Evolutionary conservation across 1,284 basidiomycete species (phyloP).

Genomic region (Leccinum proliferum): DNA sequence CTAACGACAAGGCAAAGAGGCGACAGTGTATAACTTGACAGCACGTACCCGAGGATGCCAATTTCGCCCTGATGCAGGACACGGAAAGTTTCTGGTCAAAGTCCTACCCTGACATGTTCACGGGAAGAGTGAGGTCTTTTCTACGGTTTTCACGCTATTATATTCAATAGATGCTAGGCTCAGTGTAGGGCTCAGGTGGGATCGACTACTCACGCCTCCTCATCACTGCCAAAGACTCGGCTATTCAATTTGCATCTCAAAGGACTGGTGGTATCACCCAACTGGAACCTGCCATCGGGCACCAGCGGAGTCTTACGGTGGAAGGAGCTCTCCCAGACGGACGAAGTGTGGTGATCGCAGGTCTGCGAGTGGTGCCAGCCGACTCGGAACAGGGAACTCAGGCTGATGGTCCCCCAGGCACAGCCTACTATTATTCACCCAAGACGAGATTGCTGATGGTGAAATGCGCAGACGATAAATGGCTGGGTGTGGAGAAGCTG

Average conservation of each 20-base stretch:
- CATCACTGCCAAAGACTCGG: constrained; percentile 35
- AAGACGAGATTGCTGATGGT: constrained; percentile 16
- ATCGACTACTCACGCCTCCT: constrained; percentile 33
- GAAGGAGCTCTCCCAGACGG: constrained; percentile 38
- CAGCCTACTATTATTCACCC: constrained; percentile 16
- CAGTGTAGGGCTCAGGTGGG: constrained; percentile 40
- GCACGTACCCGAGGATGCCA: constrained; percentile 28
- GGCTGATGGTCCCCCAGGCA: constrained; percentile 5
- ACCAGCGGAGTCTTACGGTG: constrained; percentile 34
- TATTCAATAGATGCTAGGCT: constrained; percentile 32
- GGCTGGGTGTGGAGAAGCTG: constrained; percentile 21
- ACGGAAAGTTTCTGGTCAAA: constrained; percentile 56
- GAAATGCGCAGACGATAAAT: constrained; percentile 20
- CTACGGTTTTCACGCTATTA: constrained; percentile 15
- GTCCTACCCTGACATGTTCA: constrained; percentile 62
- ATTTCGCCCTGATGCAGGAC: constrained; percentile 57
- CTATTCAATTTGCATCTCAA: constrained; percentile 53
- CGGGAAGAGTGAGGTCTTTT: constrained; percentile 32
- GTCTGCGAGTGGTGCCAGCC: constrained; percentile 11
- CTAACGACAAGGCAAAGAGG: constrained; percentile 42
- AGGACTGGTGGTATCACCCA: constrained; percentile 50
- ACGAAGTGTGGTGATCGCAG: constrained; percentile 30
- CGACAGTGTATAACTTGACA: constrained; percentile 39
- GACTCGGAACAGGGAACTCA: constrained; percentile 2
- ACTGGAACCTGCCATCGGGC: constrained; percentile 58